These are phyloP conservation scores for Filobasidium wieringae DNA, from an alignment of 768 basidiomycete genomes.

Conservation along the genomic window DNA sequence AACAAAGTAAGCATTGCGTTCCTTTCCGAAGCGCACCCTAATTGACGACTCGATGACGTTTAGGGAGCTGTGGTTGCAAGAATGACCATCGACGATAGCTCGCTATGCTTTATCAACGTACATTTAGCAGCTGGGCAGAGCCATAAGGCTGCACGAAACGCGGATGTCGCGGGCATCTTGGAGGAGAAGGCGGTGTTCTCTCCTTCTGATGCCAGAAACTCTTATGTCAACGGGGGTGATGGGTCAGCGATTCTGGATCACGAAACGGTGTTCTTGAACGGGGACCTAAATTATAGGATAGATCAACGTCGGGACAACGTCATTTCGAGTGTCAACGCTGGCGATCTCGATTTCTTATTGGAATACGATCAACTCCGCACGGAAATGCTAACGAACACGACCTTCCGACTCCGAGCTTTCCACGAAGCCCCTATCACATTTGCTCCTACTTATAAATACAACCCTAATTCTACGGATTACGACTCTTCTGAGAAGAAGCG, in stretches of 20 bases:
- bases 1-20: constrained; percentile 60
- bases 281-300: constrained; percentile 95
- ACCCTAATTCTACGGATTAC: constrained; percentile 61
- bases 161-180: constrained; percentile 73
- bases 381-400: constrained; percentile 77
- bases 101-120: constrained; percentile 88
- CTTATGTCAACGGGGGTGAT: constrained; percentile 80
- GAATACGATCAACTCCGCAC: constrained; percentile 74
- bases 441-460: constrained; percentile 89
- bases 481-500: constrained; percentile 82
- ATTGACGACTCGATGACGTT: background rate
- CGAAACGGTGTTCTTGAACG: constrained; percentile 84
- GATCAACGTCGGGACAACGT: constrained; percentile 81
- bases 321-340: constrained; percentile 54
- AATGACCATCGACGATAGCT: constrained; percentile 81
- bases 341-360: constrained; percentile 54
- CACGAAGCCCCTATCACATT: constrained; percentile 69
- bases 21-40: background rate
- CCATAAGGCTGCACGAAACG: constrained; percentile 67
- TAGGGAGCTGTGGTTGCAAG: constrained; percentile 82
- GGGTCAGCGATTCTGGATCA: constrained; percentile 89
- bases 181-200: constrained; percentile 64
- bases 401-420: constrained; percentile 73
- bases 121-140: constrained; percentile 86
- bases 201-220: constrained; percentile 44